Percentiles rank a stretch among this genome's conserved stretches.
phyloP scores from a whole-genome alignment of 1,284 basidiomycete genomes.

The Ceratobasidium theobromae region DNA sequence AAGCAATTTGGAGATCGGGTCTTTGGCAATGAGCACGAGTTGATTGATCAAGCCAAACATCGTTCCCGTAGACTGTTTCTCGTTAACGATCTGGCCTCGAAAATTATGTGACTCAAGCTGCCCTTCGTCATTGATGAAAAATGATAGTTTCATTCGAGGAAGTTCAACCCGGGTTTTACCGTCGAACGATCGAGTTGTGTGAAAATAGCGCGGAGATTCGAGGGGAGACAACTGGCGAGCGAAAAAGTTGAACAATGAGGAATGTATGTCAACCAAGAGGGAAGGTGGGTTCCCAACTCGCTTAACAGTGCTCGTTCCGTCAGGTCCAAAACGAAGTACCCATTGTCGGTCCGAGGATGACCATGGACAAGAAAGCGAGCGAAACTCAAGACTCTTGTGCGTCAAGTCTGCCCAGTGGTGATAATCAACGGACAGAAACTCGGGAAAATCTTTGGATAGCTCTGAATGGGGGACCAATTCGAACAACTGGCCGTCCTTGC shows the following conservation, averaged over 20 bases:
- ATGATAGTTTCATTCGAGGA: conserved; percentile 36
- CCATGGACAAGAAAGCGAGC: conserved; percentile 26
- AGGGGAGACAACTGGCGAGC: not conserved
- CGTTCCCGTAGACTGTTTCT: conserved; percentile 40
- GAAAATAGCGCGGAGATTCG: conserved; percentile 8
- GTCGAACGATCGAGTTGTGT: not conserved
- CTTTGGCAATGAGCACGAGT: conserved; percentile 32
- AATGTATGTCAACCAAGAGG: not conserved
- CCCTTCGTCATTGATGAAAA: conserved; percentile 34
- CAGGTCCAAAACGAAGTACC: not conserved
- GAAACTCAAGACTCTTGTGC: not conserved
- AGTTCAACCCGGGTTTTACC: conserved; percentile 15
- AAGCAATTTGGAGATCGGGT: not conserved
- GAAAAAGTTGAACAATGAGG: not conserved
- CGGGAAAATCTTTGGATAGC: not conserved
- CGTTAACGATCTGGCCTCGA: conserved; percentile 40
- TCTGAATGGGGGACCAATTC: conserved; percentile 2
- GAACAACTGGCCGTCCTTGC: not conserved
- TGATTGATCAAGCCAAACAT: conserved; percentile 39
- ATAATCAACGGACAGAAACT: conserved; percentile 4
- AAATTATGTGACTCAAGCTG: conserved; percentile 36
- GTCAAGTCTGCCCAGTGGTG: conserved; percentile 13
- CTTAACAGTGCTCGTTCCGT: not conserved
- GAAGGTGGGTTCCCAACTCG: not conserved
- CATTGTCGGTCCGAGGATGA: not conserved